Base-by-base conservation (phyloP, 129 eudicot genomes). In the Lonicera japonica region DNA sequence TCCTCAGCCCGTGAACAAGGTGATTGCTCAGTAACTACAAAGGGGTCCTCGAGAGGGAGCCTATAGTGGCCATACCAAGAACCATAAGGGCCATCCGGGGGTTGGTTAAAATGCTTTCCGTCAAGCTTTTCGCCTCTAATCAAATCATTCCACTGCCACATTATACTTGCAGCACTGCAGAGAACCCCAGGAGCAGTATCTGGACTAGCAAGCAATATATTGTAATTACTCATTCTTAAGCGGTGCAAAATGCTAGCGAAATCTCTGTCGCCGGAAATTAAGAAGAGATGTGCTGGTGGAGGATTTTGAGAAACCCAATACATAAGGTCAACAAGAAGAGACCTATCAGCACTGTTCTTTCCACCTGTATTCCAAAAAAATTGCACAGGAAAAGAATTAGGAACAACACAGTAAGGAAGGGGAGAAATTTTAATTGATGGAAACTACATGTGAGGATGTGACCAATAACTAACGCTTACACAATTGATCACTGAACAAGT, bases 281-380 rank as follows among this genome's bases (percentile, higher is more conserved):
- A 70, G 65, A 94, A 80, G 51, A 88, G 75, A 70, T 94, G 99
- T 17, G 92, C 96, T 1, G 99, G 99, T 22, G 99, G 99, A 47
- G 99, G 96, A 60, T 94, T 94, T 62, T 88, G 89, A 58, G 95
- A 80, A 23, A 88, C 95, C 99, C 99, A 94, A 64, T 76, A 74
- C 99, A 94, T 88, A 13, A 94, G 95, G 53, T 94, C 92, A 60
- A 94, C 83, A 41, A 94, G 80, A 74, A 88, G 96, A 54, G 96
- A 92, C 73, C 96, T 80, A 58, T 92, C 98, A 39, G 96, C 98
- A 76, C 96, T 84, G 86, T 88, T 92, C 85, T 87, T 92, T 12
- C 90, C 90, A 73, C 95, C 98, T 92, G 77, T 24, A 61, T 50
- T 16, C 59, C 36, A 70, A 45, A 47, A 15, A 21, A 74, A 3